Evolutionary conservation across 441 rosid species (phyloP).

Genomic region (Brassica balearica): DNA sequence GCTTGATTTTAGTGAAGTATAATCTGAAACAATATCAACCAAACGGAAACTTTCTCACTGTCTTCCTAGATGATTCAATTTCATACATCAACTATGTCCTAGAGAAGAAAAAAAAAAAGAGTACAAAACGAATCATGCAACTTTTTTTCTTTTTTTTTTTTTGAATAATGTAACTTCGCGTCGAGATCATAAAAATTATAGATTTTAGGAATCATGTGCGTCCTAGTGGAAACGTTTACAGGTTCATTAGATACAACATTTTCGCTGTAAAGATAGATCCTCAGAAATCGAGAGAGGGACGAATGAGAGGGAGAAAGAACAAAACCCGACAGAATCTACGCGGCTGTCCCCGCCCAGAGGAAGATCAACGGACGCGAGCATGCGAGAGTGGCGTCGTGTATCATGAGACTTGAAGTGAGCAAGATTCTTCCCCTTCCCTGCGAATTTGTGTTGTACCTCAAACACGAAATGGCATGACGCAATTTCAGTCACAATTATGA

Average conservation of each 20-base stretch:
- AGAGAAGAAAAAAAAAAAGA: not conserved
- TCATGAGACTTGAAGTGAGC: slow-evolving; percentile 67
- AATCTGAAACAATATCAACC: slow-evolving; percentile 54
- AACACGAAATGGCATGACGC: slow-evolving; percentile 52
- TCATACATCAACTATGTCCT: not conserved
- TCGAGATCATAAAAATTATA: not conserved
- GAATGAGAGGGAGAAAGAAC: slow-evolving; percentile 23
- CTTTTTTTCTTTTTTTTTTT: too few species aligned
- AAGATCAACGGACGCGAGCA: slow-evolving; percentile 63
- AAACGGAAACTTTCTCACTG: slow-evolving; percentile 27
- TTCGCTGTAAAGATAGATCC: not conserved
- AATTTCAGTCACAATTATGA: slow-evolving; percentile 23
- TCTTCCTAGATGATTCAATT: not conserved
- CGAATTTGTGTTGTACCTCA: slow-evolving; percentile 63
- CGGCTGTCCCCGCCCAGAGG: slow-evolving; percentile 76
- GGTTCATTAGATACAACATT: not conserved
- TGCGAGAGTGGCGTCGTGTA: slow-evolving; percentile 62
- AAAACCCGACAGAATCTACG: slow-evolving; percentile 71
- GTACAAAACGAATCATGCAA: not conserved
- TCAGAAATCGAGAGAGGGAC: not conserved
- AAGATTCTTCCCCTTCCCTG: slow-evolving; percentile 51
- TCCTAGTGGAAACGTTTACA: not conserved
- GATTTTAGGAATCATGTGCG: not conserved
- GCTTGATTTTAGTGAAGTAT: slow-evolving; percentile 72
- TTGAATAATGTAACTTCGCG: not conserved